These are phyloP conservation scores for Talaromyces wortmannii DNA, from an alignment of 495 filamentous ascomycete species.

Conservation along the genomic window DNA sequence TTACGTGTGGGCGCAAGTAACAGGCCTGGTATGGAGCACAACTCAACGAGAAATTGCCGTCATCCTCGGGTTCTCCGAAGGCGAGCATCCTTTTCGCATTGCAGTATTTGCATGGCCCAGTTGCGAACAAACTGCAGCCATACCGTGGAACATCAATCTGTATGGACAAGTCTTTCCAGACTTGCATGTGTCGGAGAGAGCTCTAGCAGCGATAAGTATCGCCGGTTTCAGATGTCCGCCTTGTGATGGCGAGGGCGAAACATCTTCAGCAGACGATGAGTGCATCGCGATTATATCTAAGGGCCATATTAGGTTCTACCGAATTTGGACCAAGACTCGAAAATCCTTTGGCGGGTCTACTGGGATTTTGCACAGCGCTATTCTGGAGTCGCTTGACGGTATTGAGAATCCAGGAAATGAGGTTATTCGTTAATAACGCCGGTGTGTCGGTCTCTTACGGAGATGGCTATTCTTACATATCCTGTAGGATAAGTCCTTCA, in stretches of 20 bases:
- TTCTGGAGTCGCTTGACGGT: slow-evolving; percentile 78
- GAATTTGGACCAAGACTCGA: slow-evolving; percentile 71
- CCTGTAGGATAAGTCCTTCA: too few species aligned
- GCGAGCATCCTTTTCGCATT: slow-evolving; percentile 86
- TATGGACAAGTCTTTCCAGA: background rate
- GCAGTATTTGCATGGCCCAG: slow-evolving; percentile 95
- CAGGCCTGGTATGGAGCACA: slow-evolving; percentile 83
- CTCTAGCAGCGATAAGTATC: slow-evolving; percentile 42
- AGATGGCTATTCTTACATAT: background rate
- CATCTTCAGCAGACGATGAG: slow-evolving; percentile 65
- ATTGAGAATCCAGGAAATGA: slow-evolving; percentile 66
- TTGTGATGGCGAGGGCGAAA: slow-evolving; percentile 35
- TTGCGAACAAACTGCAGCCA: slow-evolving; percentile 78
- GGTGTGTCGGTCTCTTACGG: too few species aligned
- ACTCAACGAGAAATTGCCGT: slow-evolving; percentile 82
- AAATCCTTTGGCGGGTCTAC: slow-evolving; percentile 47
- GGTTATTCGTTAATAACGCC: slow-evolving; percentile 26
- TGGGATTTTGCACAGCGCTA: slow-evolving; percentile 77
- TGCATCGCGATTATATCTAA: slow-evolving; percentile 93
- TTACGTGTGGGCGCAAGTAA: slow-evolving; percentile 88
- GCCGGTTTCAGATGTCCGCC: slow-evolving; percentile 12
- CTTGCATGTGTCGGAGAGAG: slow-evolving; percentile 19
- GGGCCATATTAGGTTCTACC: slow-evolving; percentile 94
- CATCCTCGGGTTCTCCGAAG: slow-evolving; percentile 94
- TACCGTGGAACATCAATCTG: slow-evolving; percentile 59